These are phyloP conservation scores for Exophiala oligosperma DNA, from an alignment of 2,329 filamentous ascomycete species.

Conservation along the genomic window DNA sequence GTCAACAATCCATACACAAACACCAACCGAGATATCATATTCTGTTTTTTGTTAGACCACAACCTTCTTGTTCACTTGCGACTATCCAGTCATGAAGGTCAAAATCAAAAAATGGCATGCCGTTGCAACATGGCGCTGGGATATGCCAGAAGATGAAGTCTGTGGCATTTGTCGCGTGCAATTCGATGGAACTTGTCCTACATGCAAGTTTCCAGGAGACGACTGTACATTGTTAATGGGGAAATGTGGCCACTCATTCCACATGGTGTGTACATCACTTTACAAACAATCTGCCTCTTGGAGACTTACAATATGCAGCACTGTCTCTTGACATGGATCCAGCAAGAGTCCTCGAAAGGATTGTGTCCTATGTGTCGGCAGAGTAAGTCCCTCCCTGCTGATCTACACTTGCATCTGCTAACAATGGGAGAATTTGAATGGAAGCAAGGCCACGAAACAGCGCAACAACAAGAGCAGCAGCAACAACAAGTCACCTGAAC, in stretches of 20 bases:
- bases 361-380: slow-evolving; percentile 98
- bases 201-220: slow-evolving; percentile 96
- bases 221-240: slow-evolving; percentile 91
- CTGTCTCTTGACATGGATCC: slow-evolving; percentile 94
- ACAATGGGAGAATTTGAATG: slow-evolving; percentile 52
- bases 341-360: slow-evolving; percentile 88
- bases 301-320: slow-evolving; percentile 58
- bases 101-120: slow-evolving; percentile 91
- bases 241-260: slow-evolving; percentile 96
- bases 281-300: not conserved
- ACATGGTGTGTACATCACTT: slow-evolving; percentile 66
- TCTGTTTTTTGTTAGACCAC: no score
- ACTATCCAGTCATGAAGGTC: slow-evolving; percentile 72
- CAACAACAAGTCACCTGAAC: slow-evolving; percentile 13
- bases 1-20: no score
- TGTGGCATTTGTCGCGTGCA: slow-evolving; percentile 98
- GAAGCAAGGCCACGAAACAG: slow-evolving; percentile 43
- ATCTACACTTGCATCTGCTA: not conserved
- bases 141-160: slow-evolving; percentile 94
- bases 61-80: not conserved
- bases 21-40: not conserved
- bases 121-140: slow-evolving; percentile 96
- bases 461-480: slow-evolving; percentile 12
- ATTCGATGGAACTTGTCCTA: slow-evolving; percentile 96
- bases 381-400: slow-evolving; percentile 43